These are phyloP conservation scores for Lignosus rhinocerotis DNA, from an alignment of 1,284 basidiomycete species.

Conservation along the genomic window DNA sequence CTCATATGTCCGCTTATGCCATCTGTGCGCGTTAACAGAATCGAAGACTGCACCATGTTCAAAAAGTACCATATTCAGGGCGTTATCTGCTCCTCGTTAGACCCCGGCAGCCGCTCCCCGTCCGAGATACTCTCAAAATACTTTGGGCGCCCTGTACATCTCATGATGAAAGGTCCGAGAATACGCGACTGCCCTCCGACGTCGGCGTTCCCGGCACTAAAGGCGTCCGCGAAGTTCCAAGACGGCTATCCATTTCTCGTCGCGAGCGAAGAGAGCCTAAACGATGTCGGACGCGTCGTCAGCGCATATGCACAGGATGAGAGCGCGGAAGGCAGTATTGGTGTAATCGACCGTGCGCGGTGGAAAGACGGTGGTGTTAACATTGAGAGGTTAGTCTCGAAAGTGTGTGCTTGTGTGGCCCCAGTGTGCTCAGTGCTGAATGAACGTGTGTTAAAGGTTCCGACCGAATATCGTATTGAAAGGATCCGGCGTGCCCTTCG, in stretches of 20 bases:
- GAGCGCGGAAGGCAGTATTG: conserved; percentile 26
- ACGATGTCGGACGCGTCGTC: conserved; percentile 46
- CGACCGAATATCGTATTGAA: conserved; percentile 70
- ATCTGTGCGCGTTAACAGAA: conserved; percentile 34
- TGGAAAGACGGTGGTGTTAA: conserved; percentile 57
- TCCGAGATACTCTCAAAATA: conserved; percentile 59
- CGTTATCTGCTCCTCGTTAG: conserved; percentile 54
- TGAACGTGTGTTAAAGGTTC: conserved; percentile 45
- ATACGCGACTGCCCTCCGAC: conserved; percentile 55
- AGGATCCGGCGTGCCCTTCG: conserved; percentile 51
- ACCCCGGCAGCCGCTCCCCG: conserved; percentile 36
- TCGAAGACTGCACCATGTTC: conserved; percentile 57
- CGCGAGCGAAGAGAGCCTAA: conserved; percentile 64
- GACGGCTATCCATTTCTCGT: conserved; percentile 72
- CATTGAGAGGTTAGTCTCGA: conserved; percentile 57
- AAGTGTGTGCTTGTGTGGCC: not conserved
- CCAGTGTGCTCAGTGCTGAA: not conserved
- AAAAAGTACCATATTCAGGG: conserved; percentile 53
- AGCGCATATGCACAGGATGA: conserved; percentile 35
- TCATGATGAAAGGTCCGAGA: conserved; percentile 66
- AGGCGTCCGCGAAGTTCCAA: conserved; percentile 60
- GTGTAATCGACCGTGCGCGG: conserved; percentile 52
- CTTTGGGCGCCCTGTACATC: conserved; percentile 57
- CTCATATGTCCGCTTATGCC: not conserved
- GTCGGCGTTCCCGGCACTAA: conserved; percentile 52